Base-by-base conservation (phyloP, 164 flowering plant genomes). In the Houttuynia cordata region DNA sequence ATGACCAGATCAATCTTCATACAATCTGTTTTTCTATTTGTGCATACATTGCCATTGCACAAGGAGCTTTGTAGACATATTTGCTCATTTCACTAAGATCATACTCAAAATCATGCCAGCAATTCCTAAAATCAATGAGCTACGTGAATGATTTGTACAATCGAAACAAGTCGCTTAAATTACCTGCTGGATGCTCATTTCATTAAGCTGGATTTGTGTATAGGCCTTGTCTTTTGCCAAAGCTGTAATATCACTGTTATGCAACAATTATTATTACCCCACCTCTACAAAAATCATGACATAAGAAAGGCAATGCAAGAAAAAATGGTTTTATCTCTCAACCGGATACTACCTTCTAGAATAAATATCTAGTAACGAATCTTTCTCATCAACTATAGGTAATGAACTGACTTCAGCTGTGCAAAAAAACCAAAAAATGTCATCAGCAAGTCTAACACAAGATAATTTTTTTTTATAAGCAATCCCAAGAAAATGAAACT, bases 381-480 rank as follows among this genome's bases (percentile, higher is more conserved):
- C 87, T 75, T 78, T 84, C 19, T 91, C 93, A 76, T 91, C 95
- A 67, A 91, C 98, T 54, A 91, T 81, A 1, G 98, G 98, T 59
- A 91, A 79, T 23, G 98, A 81, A 76, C 98, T 91, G 61, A 86
- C 96, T 70, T 82, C 78, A 68, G 89, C 96, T 91, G 86, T 76
- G 80, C 58, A 64, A 51, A 7, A 8, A 65, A 25, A 60, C 22
- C 37, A 53, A 8, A 0, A 2, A 53, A 57, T 45, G 25, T 7
- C 47, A 59, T 64, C 30, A 67, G 52, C 39, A 61, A 51, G 57
- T 0, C 6, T 10, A 54, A 10, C 34, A 13, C 37, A 30, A 30
- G 30, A 9, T 23, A 24, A 54, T 23, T 19, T 12, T 23, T 0
- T 9, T 30, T 23, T 21, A 13, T 1, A 21, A 6, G 8, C 34